Evolutionary conservation across 2,329 filamentous ascomycete genomes (phyloP).

Genomic region (Aspergillus sclerotialis): DNA sequence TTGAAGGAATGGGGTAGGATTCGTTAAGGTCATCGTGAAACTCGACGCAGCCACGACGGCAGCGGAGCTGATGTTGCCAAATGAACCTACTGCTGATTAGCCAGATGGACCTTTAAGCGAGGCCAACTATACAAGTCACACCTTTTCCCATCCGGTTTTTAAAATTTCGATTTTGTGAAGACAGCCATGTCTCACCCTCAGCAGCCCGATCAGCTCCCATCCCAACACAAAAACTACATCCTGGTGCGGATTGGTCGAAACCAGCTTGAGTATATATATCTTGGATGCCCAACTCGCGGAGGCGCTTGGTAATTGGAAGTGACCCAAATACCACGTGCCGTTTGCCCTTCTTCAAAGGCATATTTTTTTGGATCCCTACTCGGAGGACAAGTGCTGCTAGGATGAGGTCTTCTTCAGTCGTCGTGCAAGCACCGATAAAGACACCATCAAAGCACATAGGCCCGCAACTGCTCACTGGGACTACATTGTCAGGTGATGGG

Average conservation of each 20-base stretch:
- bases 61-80: conserved; percentile 41
- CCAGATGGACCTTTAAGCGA: no score
- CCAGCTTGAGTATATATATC: conserved; percentile 36
- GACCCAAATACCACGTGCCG: conserved; percentile 38
- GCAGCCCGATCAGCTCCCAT: conserved; percentile 36
- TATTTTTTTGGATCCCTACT: conserved; percentile 27
- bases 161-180: conserved; percentile 43
- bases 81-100: conserved; percentile 22
- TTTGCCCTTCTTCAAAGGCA: conserved; percentile 25
- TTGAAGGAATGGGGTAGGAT: conserved; percentile 26
- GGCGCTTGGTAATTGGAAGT: conserved; percentile 30
- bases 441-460: conserved; percentile 33
- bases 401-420: conserved; percentile 40
- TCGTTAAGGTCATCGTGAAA: conserved; percentile 39
- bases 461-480: conserved; percentile 29
- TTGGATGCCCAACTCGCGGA: conserved; percentile 28
- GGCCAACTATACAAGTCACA: conserved; percentile 9
- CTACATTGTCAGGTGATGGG: conserved; percentile 39
- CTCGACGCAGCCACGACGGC: conserved; percentile 42
- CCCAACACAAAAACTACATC: conserved; percentile 42
- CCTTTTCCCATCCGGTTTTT: conserved; percentile 41
- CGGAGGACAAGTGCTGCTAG: conserved; percentile 37
- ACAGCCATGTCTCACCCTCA: conserved; percentile 38
- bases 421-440: conserved; percentile 45
- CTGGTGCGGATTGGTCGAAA: conserved; percentile 36